Conservation (phyloP, 2,329 filamentous ascomycete genomes). For the Botrytis hyacinthi region DNA sequence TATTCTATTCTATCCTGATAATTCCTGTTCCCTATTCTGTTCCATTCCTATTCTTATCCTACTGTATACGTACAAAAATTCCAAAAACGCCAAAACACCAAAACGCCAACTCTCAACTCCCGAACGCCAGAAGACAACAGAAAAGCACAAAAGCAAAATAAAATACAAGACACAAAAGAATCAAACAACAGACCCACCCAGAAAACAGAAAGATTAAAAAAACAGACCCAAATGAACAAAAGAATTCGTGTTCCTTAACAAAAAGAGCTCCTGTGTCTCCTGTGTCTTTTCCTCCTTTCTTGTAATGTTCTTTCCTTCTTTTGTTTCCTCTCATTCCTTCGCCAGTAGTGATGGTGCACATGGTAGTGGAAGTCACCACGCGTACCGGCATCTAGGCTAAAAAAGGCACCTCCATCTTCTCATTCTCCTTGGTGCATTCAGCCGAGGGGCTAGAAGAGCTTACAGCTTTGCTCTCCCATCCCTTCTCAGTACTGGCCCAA, state of each 20-base stretch:
- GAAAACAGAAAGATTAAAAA: not conserved
- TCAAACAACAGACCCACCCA: not conserved
- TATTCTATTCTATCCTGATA: not conserved
- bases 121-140: not conserved
- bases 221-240: not conserved
- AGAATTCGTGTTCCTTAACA: not conserved
- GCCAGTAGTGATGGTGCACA: conserved; percentile 1
- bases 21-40: not conserved
- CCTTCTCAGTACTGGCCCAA: not conserved
- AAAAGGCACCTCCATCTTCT: not conserved
- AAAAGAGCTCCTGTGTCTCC: not conserved
- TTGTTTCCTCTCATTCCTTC: not conserved
- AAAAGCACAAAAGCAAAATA: not conserved
- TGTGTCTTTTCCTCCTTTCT: not conserved
- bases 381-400: not conserved
- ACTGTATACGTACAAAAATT: not conserved
- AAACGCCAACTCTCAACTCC: not conserved
- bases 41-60: not conserved
- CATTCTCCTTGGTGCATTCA: not conserved
- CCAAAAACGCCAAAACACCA: not conserved
- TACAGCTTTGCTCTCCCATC: not conserved
- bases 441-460: not conserved
- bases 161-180: not conserved
- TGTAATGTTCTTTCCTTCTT: not conserved
- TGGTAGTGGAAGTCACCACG: not conserved